These are phyloP conservation scores for Fusarium protoensiforme DNA, from an alignment of 2,329 filamentous ascomycete species.

Conservation along the genomic window DNA sequence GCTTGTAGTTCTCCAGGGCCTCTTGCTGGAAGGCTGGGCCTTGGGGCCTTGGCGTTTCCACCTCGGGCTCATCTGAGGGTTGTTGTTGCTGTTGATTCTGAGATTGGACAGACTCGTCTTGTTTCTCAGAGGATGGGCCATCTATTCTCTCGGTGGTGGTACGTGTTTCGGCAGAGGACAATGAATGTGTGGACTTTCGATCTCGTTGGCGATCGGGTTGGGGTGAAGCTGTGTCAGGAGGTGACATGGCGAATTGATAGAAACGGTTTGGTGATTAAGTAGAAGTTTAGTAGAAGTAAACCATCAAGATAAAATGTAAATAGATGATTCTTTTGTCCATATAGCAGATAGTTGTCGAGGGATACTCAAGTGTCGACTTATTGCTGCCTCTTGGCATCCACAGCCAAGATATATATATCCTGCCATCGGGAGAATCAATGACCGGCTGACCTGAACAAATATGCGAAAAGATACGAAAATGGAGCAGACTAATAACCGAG, in stretches of 20 bases:
- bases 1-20: conserved; percentile 58
- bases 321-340: not conserved
- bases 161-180: conserved; percentile 32
- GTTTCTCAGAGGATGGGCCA: not conserved
- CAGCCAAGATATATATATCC: conserved; percentile 29
- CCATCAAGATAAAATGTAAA: not conserved
- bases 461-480: not conserved
- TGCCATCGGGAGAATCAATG: conserved; percentile 20
- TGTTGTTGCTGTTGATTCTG: conserved; percentile 1
- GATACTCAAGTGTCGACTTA: not conserved
- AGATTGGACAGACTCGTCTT: not conserved
- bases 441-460: conserved; percentile 7
- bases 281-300: no score
- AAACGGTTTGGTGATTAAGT: not conserved
- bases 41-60: conserved; percentile 25
- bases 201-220: conserved; percentile 5
- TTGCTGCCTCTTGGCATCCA: not conserved
- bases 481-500: not conserved
- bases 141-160: not conserved
- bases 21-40: conserved; percentile 41
- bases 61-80: conserved; percentile 16
- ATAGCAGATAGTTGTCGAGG: not conserved
- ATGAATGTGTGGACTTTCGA: conserved; percentile 30
- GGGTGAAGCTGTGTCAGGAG: not conserved
- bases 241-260: conserved; percentile 15